Conservation (phyloP, 208 protist species). For the Leishmania martiniquensis region DNA sequence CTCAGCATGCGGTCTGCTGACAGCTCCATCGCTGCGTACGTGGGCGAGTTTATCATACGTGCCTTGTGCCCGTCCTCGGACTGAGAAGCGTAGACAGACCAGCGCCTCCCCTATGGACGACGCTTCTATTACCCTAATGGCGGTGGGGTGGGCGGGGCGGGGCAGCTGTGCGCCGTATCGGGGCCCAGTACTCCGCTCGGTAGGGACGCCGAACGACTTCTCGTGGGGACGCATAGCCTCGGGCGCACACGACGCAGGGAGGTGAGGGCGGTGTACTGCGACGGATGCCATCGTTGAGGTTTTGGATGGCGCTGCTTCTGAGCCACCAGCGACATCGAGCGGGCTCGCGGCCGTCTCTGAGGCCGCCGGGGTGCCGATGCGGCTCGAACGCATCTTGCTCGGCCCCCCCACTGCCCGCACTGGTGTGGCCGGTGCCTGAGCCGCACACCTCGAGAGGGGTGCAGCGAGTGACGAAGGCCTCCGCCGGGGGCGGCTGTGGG, state of each 20-base stretch:
- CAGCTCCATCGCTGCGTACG: slow-evolving; percentile 38
- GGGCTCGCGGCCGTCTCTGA: background rate
- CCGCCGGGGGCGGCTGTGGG: background rate
- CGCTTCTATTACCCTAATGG: background rate
- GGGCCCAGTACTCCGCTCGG: too few relatives aligned
- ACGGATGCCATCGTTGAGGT: background rate
- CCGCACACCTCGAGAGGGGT: background rate
- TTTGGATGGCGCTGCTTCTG: background rate
- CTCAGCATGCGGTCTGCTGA: slow-evolving; percentile 48
- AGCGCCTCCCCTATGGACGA: background rate
- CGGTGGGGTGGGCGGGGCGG: too few relatives aligned
- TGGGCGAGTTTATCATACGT: slow-evolving; percentile 51
- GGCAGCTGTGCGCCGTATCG: too few relatives aligned
- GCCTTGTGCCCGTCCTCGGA: slow-evolving; percentile 12
- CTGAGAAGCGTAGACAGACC: background rate
- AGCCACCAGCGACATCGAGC: background rate
- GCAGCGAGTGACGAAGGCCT: background rate
- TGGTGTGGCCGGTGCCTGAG: background rate
- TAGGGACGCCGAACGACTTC: background rate
- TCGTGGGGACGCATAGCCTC: background rate
- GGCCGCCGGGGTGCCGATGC: background rate
- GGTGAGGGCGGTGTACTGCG: too few relatives aligned
- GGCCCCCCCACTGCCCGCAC: background rate
- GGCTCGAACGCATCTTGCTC: background rate
- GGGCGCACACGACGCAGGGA: too few relatives aligned